A percentile compares a stretch with the other conserved stretches of the same genome.
Evolutionary conservation across 202 grass and related monocot genomes (phyloP).

Genomic region (Tripidium arundinaceum): DNA sequence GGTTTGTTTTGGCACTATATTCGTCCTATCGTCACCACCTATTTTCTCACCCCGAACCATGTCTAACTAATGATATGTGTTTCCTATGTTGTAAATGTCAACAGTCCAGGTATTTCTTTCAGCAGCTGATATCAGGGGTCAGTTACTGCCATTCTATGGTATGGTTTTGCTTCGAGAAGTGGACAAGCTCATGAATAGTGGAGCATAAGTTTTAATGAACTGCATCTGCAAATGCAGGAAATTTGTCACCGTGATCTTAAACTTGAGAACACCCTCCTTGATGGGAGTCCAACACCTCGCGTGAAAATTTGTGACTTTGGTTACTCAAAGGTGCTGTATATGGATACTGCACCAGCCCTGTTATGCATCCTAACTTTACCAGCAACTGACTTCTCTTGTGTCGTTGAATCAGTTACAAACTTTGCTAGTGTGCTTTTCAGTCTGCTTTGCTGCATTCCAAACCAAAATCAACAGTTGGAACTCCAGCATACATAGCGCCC

Average conservation of each 20-base stretch:
- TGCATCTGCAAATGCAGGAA: slow-evolving; percentile 45
- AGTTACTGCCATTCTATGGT: slow-evolving; percentile 97
- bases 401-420: background rate
- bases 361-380: background rate
- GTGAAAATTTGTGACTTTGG: slow-evolving; percentile 97
- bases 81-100: slow-evolving; percentile 16
- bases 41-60: background rate
- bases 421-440: slow-evolving; percentile 42
- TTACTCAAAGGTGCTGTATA: slow-evolving; percentile 73
- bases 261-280: slow-evolving; percentile 92
- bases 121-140: slow-evolving; percentile 90
- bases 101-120: slow-evolving; percentile 90
- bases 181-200: background rate
- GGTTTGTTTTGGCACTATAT: slow-evolving; percentile 31
- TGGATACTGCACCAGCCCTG: background rate
- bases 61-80: background rate
- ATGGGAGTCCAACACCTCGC: slow-evolving; percentile 77
- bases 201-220: background rate
- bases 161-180: slow-evolving; percentile 3
- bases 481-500: slow-evolving; percentile 90
- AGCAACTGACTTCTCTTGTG: slow-evolving; percentile 5
- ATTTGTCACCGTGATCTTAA: slow-evolving; percentile 99
- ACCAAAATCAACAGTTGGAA: slow-evolving; percentile 94
- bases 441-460: slow-evolving; percentile 83
- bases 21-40: background rate